These are phyloP conservation scores for Hypoxylon intermedium DNA, from an alignment of 495 filamentous ascomycete species.

Conservation along the genomic window DNA sequence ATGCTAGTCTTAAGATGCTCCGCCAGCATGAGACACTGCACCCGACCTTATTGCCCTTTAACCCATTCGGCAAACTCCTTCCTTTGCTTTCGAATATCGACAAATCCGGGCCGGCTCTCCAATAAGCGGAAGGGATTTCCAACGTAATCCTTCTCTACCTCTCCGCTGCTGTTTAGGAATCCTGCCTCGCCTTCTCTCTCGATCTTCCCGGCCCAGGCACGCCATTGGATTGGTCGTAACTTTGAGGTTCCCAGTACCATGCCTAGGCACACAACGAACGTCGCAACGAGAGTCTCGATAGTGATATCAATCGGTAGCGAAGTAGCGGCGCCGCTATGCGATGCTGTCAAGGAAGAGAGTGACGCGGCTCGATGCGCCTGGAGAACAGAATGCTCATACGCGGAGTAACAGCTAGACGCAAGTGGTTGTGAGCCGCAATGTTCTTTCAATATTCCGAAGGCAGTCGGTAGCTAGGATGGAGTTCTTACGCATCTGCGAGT, in stretches of 20 bases:
- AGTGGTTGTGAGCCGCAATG: conserved; percentile 3
- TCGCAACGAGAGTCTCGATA: conserved; percentile 76
- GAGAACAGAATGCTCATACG: conserved; percentile 80
- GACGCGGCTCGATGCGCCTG: conserved; percentile 63
- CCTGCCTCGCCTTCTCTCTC: conserved; percentile 75
- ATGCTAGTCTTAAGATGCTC: neutral
- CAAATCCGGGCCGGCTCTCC: conserved; percentile 55
- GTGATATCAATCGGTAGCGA: conserved; percentile 77
- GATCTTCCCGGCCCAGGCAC: conserved; percentile 82
- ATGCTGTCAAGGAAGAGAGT: conserved; percentile 53
- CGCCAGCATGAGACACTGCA: neutral
- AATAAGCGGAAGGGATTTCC: conserved; percentile 59
- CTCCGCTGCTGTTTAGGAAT: conserved; percentile 74
- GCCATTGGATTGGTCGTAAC: conserved; percentile 79
- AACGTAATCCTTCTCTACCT: conserved; percentile 56
- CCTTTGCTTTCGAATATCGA: conserved; percentile 69
- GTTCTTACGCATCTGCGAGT: conserved; percentile 74
- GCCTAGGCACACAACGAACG: conserved; percentile 70
- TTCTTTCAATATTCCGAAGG: neutral
- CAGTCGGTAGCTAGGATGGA: neutral
- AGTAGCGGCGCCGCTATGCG: conserved; percentile 27
- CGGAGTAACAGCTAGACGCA: conserved; percentile 75
- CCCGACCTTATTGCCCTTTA: conserved; percentile 40
- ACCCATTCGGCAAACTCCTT: conserved; percentile 81
- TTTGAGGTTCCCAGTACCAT: conserved; percentile 73